phyloP scores from a whole-genome alignment of 2,329 filamentous ascomycete species.

The Colletotrichum aenigma region DNA sequence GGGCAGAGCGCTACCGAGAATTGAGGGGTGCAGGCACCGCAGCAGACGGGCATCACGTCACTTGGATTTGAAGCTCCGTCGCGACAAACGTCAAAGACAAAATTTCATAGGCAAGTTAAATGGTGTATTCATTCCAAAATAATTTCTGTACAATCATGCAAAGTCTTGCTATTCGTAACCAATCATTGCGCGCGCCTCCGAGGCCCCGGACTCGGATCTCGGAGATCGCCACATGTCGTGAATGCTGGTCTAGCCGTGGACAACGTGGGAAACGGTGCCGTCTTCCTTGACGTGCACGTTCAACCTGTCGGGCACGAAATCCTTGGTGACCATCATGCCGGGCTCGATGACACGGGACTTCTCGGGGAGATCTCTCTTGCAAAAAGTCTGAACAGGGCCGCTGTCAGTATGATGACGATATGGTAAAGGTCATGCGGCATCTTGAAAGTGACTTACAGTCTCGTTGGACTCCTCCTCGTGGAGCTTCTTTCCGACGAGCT shows the following conservation, averaged over 20 bases:
- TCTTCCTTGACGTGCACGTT: conserved; percentile 66
- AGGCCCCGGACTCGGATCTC: not conserved
- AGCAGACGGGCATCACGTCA: conserved; percentile 7
- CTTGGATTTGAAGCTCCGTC: not conserved
- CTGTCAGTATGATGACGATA: not conserved
- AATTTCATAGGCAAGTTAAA: not conserved
- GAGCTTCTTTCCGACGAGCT: conserved; percentile 68
- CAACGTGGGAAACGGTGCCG: conserved; percentile 64
- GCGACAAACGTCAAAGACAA: not conserved
- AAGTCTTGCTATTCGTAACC: not conserved
- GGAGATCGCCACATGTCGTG: not conserved
- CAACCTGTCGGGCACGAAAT: conserved; percentile 57
- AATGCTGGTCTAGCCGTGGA: conserved; percentile 49
- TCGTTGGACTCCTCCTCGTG: conserved; percentile 54
- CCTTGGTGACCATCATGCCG: conserved; percentile 62
- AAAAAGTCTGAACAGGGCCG: conserved; percentile 53
- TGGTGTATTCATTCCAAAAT: not conserved
- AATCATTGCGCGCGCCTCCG: not conserved
- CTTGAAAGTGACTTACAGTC: conserved; percentile 49
- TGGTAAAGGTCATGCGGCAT: not conserved
- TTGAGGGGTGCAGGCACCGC: not conserved
- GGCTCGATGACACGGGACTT: conserved; percentile 61
- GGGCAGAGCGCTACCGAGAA: not conserved
- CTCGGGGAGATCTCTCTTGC: conserved; percentile 63
- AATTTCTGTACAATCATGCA: not conserved